Conservation (phyloP, 129 eudicot genomes). For the Apium graveolens region DNA sequence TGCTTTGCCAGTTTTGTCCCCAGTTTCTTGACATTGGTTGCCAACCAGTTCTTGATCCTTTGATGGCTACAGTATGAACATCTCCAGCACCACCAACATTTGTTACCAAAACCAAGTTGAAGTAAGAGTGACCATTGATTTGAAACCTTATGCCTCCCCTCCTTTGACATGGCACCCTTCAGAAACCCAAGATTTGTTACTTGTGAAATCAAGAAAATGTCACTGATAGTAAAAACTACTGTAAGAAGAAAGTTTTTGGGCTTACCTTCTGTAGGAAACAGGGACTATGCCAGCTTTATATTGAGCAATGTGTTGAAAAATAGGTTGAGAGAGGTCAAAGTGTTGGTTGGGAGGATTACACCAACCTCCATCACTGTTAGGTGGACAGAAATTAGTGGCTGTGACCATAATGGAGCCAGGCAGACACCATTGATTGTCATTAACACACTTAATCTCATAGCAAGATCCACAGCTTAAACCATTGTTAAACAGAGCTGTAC, state of each 20-base stretch:
- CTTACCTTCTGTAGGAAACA: conserved; percentile 74
- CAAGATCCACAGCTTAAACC: conserved; percentile 95
- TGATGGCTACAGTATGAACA: conserved; percentile 59
- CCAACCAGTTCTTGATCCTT: conserved; percentile 85
- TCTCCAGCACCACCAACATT: conserved; percentile 91
- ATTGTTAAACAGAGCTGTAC: conserved; percentile 77
- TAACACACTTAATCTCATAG: conserved; percentile 55
- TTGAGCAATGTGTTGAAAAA: conserved; percentile 79
- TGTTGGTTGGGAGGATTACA: conserved; percentile 86
- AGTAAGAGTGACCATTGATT: conserved; percentile 83
- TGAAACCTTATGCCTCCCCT: conserved; percentile 90
- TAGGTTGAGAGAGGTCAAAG: conserved; percentile 85
- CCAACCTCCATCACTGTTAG: conserved; percentile 87
- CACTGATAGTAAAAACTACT: not conserved
- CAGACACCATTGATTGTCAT: conserved; percentile 51
- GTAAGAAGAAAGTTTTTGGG: too few species aligned
- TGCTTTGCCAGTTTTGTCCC: conserved; percentile 97
- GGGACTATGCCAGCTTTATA: conserved; percentile 85
- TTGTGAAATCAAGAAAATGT: not conserved
- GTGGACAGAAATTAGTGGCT: conserved; percentile 94
- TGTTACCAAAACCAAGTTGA: conserved; percentile 65
- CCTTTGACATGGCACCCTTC: conserved; percentile 75
- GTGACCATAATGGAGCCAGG: conserved; percentile 74
- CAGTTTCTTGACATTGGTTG: conserved; percentile 86
- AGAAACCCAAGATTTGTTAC: conserved; percentile 6